These are phyloP conservation scores for Ophiostoma tasmaniense DNA, from an alignment of 2,329 filamentous ascomycete genomes.

Conservation along the genomic window DNA sequence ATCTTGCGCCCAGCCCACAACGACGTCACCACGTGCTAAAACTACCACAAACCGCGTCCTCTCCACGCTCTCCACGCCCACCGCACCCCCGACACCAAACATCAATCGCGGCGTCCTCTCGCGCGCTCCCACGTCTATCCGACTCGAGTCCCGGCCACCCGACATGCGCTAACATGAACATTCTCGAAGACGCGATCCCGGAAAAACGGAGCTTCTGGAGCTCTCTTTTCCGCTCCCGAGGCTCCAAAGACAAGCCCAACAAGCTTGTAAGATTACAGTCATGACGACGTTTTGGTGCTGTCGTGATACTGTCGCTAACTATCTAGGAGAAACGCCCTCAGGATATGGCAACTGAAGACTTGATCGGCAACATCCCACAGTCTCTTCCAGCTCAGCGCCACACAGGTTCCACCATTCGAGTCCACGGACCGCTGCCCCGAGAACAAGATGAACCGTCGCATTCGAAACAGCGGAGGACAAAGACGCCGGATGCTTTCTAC, in stretches of 20 bases:
- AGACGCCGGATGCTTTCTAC: background rate
- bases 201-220: conserved; percentile 41
- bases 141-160: background rate
- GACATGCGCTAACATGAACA: conserved; percentile 18
- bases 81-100: background rate
- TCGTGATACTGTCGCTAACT: conserved; percentile 6
- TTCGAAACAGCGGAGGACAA: background rate
- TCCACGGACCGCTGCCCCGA: conserved; percentile 4
- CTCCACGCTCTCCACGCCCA: background rate
- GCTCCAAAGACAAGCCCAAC: conserved; percentile 29
- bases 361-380: background rate
- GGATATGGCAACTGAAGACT: conserved; percentile 22
- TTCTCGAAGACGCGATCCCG: conserved; percentile 32
- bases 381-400: background rate
- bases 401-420: conserved; percentile 1
- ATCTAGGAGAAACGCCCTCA: conserved; percentile 28
- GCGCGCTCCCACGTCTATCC: background rate
- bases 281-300: background rate
- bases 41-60: background rate
- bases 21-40: conserved; percentile 4
- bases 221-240: conserved; percentile 41
- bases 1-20: background rate
- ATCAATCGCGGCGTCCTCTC: background rate
- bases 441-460: conserved; percentile 2
- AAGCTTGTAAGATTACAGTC: conserved; percentile 31